These are phyloP conservation scores for Termitomyces sp. DNA, from an alignment of 768 basidiomycete genomes.

Conservation along the genomic window DNA sequence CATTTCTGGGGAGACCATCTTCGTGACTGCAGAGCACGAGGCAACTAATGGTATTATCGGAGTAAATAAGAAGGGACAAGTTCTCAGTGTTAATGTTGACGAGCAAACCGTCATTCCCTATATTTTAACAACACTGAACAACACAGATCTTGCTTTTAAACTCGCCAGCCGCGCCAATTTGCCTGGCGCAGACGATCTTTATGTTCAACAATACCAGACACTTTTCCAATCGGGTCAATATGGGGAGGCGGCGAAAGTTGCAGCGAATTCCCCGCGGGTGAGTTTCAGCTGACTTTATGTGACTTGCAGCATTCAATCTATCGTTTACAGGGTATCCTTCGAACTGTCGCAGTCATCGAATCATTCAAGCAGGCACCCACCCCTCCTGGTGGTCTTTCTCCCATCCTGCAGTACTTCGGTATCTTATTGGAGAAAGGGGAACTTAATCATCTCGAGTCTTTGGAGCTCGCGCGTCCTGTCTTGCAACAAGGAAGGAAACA, in stretches of 20 bases:
- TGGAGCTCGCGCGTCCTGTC: conserved; percentile 95
- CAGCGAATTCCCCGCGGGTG: conserved; percentile 93
- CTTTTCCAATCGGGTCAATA: conserved; percentile 87
- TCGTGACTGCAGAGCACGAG: conserved; percentile 97
- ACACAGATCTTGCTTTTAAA: conserved; percentile 97
- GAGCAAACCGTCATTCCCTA: conserved; percentile 96
- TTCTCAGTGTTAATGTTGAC: conserved; percentile 94
- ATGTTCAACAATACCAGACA: conserved; percentile 89
- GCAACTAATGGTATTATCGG: conserved; percentile 93
- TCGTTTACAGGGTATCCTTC: conserved; percentile 67
- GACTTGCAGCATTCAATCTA: conserved; percentile 1
- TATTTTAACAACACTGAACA: conserved; percentile 89
- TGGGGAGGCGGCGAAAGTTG: conserved; percentile 93
- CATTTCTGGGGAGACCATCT: conserved; percentile 98
- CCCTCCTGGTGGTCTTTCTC: conserved; percentile 83
- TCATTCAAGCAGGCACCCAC: conserved; percentile 96
- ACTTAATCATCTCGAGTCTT: conserved; percentile 91
- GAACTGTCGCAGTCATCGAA: conserved; percentile 93
- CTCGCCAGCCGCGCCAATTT: conserved; percentile 93
- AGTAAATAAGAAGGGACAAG: conserved; percentile 99
- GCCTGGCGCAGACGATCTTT: conserved; percentile 96
- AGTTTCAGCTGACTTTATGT: conserved; percentile 19
- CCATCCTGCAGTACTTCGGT: conserved; percentile 97
- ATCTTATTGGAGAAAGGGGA: conserved; percentile 98
- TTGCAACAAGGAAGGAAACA: conserved; percentile 95